Evolutionary conservation across 176 grass and related monocot species (phyloP), one percentile per base, ranked within the genome.

Genomic region (Triticum timopheevii): DNA sequence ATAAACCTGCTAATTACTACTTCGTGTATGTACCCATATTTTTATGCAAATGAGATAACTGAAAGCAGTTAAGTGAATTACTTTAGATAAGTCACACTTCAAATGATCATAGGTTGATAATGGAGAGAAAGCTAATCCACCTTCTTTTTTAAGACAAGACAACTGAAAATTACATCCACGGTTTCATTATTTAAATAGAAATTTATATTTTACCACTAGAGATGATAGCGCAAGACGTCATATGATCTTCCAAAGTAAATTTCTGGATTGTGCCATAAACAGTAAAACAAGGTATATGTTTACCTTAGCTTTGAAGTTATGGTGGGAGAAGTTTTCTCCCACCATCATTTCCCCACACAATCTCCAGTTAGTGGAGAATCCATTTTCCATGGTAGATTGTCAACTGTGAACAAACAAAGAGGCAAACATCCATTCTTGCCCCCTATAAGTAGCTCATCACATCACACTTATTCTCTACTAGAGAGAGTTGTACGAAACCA

Each of bases 361-460:
- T 70, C 78, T 82, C 39, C 61, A 49, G 62, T 62, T 49, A 90
- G 88, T 86, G 88, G 88, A 86, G 88, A 71, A 78, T 82, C 78
- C 71, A 86, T 82, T 86, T 90, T 77, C 28, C 7, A 64, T 16
- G 42, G 11, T 61, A n/a, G 0, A 50, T 62, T 34, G 34, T 20
- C 13, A 71, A 52, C 28, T 59, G 27, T 61, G 34, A 59, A 69
- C 23, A 68, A 76, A 27, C 3, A 74, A 15, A 5, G 42, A 36
- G 69, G 45, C 27, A 23, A 44, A 81, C 69, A 16, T 85, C 61
- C 15, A 61, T 61, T 89, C 75, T 77, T 76, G 35, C 10, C 3
- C 39, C 49, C 71, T 88, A 88, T 90, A 86, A 82, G 63, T 90
- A 86, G 70, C 28, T 59, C 35, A 52, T 86, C 88, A 82, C 78